Percentiles rank a stretch among this genome's conserved stretches.
phyloP scores from a whole-genome alignment of 768 basidiomycete genomes.

The Lactarius evosmus region DNA sequence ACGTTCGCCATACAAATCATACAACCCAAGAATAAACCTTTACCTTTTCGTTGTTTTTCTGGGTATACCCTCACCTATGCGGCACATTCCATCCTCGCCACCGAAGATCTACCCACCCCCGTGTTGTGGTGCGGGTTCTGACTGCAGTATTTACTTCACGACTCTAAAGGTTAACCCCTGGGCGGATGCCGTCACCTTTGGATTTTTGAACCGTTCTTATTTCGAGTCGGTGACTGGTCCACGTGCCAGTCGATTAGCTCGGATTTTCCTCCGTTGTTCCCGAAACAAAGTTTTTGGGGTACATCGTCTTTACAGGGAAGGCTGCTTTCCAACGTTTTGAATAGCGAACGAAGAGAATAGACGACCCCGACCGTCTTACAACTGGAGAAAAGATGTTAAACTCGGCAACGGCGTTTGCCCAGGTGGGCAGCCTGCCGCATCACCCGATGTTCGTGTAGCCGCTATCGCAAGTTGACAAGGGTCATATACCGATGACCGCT shows the following conservation, averaged over 20 bases:
- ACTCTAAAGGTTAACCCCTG: conserved; percentile 5
- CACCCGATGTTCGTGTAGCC: background rate
- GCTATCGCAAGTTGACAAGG: background rate
- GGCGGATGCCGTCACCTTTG: background rate
- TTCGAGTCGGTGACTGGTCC: background rate
- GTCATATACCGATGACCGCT: too few species aligned
- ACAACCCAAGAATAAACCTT: background rate
- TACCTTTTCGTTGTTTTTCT: background rate
- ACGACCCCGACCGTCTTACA: background rate
- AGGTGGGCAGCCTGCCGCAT: background rate
- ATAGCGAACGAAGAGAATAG: background rate
- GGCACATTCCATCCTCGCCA: background rate
- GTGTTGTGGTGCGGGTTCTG: background rate
- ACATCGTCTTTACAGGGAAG: background rate
- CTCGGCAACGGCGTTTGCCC: background rate
- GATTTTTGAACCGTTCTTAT: background rate
- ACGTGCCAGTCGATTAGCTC: background rate
- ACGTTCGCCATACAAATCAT: background rate
- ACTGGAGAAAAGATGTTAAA: background rate
- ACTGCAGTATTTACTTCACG: background rate
- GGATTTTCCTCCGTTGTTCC: background rate
- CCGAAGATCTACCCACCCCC: background rate
- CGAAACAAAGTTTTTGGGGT: conserved; percentile 4
- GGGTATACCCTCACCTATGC: background rate
- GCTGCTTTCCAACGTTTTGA: background rate